These are phyloP conservation scores for Chionographis japonica DNA, from an alignment of 106 monocot species.

Conservation along the genomic window DNA sequence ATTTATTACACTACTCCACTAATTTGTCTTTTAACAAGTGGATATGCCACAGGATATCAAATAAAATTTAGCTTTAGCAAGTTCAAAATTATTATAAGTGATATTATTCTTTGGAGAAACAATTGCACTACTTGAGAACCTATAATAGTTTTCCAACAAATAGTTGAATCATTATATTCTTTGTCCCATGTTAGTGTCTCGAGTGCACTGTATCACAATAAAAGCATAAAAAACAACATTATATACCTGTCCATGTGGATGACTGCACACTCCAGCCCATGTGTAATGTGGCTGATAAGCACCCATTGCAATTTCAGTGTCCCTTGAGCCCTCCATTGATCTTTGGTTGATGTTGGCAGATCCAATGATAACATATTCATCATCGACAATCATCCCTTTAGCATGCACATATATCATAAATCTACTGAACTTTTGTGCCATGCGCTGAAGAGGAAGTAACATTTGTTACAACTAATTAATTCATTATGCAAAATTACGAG, in stretches of 20 bases:
- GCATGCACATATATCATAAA: conserved; percentile 52
- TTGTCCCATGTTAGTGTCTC: neutral
- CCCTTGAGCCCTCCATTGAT: conserved; percentile 55
- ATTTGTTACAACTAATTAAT: no score
- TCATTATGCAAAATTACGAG: no score
- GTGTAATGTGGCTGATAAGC: conserved; percentile 51
- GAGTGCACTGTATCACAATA: neutral
- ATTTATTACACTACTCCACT: no score
- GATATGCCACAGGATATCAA: neutral
- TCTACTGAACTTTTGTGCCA: conserved; percentile 4
- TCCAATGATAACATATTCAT: conserved; percentile 57
- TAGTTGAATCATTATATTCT: neutral
- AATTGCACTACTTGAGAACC: no score
- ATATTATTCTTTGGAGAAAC: neutral
- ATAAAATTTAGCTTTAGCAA: neutral
- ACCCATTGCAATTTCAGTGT: conserved; percentile 72
- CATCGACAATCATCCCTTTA: conserved; percentile 62
- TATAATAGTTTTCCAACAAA: neutral
- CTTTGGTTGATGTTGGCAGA: conserved; percentile 70
- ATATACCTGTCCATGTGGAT: conserved; percentile 49
- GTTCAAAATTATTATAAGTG: neutral
- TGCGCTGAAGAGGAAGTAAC: conserved; percentile 4
- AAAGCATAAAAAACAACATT: neutral
- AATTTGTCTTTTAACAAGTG: no score
- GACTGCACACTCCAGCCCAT: conserved; percentile 16